Evolutionary conservation across 306 rosid species (phyloP).

Genomic region (Parietaria judaica): DNA sequence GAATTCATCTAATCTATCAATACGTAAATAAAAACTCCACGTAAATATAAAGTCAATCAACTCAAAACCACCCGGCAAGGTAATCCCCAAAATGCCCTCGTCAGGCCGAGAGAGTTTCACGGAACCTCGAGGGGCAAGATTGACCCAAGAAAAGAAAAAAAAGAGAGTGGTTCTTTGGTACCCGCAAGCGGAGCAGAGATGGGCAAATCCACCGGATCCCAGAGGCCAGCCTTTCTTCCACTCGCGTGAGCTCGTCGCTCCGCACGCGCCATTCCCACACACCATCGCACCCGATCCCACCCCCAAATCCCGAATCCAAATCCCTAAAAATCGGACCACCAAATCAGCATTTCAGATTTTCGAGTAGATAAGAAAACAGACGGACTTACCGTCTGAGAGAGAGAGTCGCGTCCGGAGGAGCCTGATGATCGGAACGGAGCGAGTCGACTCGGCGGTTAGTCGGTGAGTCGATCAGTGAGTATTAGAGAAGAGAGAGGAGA

Average conservation of each 20-base stretch:
- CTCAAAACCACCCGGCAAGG: constrained; percentile 10
- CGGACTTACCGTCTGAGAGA: constrained; percentile 6
- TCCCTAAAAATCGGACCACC: constrained; percentile 33
- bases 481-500: constrained; percentile 4
- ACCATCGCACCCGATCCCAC: constrained; percentile 54
- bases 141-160: neutral
- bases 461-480: constrained; percentile 2
- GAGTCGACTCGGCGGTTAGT: constrained; percentile 23
- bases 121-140: constrained; percentile 15
- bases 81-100: constrained; percentile 25
- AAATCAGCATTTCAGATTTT: constrained; percentile 14
- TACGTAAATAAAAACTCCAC: constrained; percentile 6
- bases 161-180: constrained; percentile 19
- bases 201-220: constrained; percentile 88
- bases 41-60: neutral
- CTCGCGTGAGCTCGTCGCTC: constrained; percentile 29
- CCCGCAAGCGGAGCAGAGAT: constrained; percentile 87
- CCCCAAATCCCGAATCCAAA: constrained; percentile 32
- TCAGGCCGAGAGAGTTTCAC: neutral
- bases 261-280: constrained; percentile 54
- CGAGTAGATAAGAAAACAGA: neutral
- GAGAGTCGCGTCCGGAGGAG: neutral
- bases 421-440: constrained; percentile 1
- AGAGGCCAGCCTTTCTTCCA: constrained; percentile 90
- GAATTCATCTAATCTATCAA: neutral